phyloP scores from a whole-genome alignment of 1,284 basidiomycete genomes.

The Ustilago loliicola region DNA sequence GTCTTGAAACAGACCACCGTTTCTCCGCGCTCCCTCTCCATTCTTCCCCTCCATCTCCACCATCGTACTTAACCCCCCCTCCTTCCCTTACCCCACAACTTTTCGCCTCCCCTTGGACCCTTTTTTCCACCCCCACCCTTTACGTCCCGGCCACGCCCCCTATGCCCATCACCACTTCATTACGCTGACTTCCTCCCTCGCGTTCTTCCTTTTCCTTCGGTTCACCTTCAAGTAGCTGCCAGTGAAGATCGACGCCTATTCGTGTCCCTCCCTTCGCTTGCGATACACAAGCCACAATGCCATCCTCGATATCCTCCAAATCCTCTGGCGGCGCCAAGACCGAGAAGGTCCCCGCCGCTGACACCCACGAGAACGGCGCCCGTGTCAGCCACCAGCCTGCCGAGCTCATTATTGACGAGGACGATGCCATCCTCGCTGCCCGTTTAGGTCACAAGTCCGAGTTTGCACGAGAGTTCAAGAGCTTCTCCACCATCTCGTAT shows the following conservation, averaged over 20 bases:
- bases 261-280: too few relatives aligned
- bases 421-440: constrained; percentile 63
- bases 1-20: neutral
- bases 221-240: constrained; percentile 6
- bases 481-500: constrained; percentile 68
- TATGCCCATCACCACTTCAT: constrained; percentile 17
- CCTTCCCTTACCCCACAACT: constrained; percentile 10
- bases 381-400: constrained; percentile 53
- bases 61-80: constrained; percentile 16
- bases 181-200: constrained; percentile 12
- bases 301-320: constrained; percentile 45
- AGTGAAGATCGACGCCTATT: neutral
- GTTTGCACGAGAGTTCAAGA: constrained; percentile 69
- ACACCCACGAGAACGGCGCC: constrained; percentile 38
- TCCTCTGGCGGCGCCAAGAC: constrained; percentile 43
- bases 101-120: constrained; percentile 7
- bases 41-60: neutral
- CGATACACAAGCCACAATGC: constrained; percentile 31
- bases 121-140: neutral
- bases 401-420: constrained; percentile 54
- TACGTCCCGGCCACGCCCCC: constrained; percentile 5
- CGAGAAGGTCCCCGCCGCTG: constrained; percentile 32
- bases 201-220: neutral
- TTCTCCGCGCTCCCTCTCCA: too few relatives aligned
- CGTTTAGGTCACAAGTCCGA: constrained; percentile 67